A percentile compares a stretch with the other conserved stretches of the same genome.
phyloP scores from a whole-genome alignment of 257 asterid genomes.

The Anisodus tanguticus region DNA sequence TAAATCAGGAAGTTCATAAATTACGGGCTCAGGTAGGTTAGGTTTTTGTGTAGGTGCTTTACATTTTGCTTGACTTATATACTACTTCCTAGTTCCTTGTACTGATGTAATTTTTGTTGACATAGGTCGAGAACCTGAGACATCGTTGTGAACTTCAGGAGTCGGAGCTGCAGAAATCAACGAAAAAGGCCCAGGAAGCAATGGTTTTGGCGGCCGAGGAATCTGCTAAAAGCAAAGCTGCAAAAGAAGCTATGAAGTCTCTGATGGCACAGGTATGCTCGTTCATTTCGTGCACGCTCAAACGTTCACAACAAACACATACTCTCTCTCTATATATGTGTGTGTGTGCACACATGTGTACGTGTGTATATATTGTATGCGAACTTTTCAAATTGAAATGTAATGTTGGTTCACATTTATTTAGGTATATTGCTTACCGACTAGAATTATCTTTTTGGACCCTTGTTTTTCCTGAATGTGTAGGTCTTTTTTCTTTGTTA shows the following conservation, averaged over 20 bases:
- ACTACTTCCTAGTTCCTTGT: neutral
- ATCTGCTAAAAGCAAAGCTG: slow-evolving; percentile 90
- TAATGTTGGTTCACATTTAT: neutral
- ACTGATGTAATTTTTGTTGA: slow-evolving; percentile 30
- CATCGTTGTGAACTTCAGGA: slow-evolving; percentile 81
- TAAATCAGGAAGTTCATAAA: slow-evolving; percentile 84
- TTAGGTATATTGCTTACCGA: neutral
- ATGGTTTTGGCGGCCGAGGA: slow-evolving; percentile 82
- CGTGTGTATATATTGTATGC: neutral
- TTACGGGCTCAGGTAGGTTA: slow-evolving; percentile 73
- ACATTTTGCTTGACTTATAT: slow-evolving; percentile 24
- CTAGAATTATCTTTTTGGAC: neutral
- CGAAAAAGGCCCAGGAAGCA: slow-evolving; percentile 84
- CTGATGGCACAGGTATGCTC: slow-evolving; percentile 82
- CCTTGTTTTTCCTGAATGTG: slow-evolving; percentile 6
- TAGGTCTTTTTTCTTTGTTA: slow-evolving; percentile 21
- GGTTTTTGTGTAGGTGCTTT: neutral
- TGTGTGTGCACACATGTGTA: neutral
- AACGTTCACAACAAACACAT: neutral
- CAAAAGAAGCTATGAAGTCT: slow-evolving; percentile 91
- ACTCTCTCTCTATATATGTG: neutral
- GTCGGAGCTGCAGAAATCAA: slow-evolving; percentile 68
- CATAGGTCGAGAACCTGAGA: slow-evolving; percentile 70
- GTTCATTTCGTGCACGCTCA: neutral
- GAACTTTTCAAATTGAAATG: neutral